Conservation (phyloP, 1,284 basidiomycete genomes). For the Ceratobasidium sp. region DNA sequence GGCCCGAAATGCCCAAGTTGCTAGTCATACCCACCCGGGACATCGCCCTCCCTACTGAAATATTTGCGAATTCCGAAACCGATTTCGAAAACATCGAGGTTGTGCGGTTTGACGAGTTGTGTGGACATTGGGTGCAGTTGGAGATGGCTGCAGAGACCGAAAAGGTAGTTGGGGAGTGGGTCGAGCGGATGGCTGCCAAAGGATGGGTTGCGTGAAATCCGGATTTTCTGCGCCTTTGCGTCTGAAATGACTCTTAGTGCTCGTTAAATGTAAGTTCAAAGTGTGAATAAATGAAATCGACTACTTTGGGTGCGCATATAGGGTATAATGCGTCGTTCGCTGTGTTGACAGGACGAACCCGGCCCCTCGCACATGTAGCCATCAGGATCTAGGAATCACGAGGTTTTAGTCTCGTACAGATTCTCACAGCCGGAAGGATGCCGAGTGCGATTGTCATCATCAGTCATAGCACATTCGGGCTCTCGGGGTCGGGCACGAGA, state of each 20-base stretch:
- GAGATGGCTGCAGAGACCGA: constrained; percentile 32
- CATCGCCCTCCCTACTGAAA: constrained; percentile 10
- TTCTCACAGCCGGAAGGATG: no score
- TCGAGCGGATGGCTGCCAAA: constrained; percentile 21
- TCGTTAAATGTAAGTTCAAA: no score
- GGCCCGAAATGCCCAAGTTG: constrained; percentile 40
- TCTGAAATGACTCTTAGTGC: neutral
- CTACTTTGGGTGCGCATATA: no score
- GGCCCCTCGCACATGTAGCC: no score
- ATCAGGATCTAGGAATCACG: no score
- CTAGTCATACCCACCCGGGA: constrained; percentile 21
- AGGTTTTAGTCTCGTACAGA: no score
- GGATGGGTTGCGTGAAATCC: constrained; percentile 6
- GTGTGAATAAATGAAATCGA: no score
- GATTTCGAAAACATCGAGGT: constrained; percentile 28
- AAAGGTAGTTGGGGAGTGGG: constrained; percentile 43
- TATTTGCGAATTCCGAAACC: constrained; percentile 6
- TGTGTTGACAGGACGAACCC: no score
- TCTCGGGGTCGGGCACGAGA: no score
- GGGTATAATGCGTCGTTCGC: no score
- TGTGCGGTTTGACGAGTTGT: constrained; percentile 22
- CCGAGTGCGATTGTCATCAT: no score
- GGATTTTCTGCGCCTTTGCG: neutral
- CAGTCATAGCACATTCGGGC: no score
- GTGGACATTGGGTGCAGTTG: constrained; percentile 43